Conservation (phyloP, 2,329 filamentous ascomycete species). For the Lachnellula arida region DNA sequence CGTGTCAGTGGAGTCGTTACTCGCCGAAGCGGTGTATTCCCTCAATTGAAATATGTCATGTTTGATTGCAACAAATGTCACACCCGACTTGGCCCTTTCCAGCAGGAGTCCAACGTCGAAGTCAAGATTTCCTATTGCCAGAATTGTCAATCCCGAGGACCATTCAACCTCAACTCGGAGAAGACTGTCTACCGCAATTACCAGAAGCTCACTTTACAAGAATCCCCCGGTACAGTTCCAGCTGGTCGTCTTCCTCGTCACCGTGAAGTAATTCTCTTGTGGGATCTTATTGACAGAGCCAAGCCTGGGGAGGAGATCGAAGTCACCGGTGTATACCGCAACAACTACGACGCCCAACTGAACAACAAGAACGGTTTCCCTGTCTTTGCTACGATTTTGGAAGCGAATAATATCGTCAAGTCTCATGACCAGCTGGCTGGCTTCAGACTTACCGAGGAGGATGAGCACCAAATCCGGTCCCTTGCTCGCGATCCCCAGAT, state of each 20-base stretch:
- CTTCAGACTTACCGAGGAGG: slow-evolving; percentile 91
- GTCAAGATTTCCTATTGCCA: slow-evolving; percentile 97
- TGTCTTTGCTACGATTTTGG: slow-evolving; percentile 94
- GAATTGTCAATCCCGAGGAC: slow-evolving; percentile 90
- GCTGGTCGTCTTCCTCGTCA: slow-evolving; percentile 90
- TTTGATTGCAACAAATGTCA: slow-evolving; percentile 96
- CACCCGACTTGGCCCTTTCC: slow-evolving; percentile 87
- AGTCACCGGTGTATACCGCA: slow-evolving; percentile 92
- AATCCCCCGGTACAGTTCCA: slow-evolving; percentile 94
- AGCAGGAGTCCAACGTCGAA: slow-evolving; percentile 94
- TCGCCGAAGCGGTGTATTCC: slow-evolving; percentile 89
- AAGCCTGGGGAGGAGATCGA: slow-evolving; percentile 98
- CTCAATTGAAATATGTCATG: slow-evolving; percentile 97
- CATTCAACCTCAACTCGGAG: slow-evolving; percentile 93
- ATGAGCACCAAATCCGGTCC: slow-evolving; percentile 84
- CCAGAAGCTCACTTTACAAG: slow-evolving; percentile 94
- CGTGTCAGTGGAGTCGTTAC: slow-evolving; percentile 95
- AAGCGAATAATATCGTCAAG: slow-evolving; percentile 96
- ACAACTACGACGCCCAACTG: slow-evolving; percentile 95
- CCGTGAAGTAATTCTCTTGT: slow-evolving; percentile 90
- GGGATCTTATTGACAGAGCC: slow-evolving; percentile 93
- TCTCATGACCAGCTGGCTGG: slow-evolving; percentile 95
- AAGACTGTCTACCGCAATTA: slow-evolving; percentile 99
- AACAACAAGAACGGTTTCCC: slow-evolving; percentile 99
- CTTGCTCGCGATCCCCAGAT: slow-evolving; percentile 88